Evolutionary conservation across 78 protist species (phyloP).

Genomic region (Trichosphaerium sp.): DNA sequence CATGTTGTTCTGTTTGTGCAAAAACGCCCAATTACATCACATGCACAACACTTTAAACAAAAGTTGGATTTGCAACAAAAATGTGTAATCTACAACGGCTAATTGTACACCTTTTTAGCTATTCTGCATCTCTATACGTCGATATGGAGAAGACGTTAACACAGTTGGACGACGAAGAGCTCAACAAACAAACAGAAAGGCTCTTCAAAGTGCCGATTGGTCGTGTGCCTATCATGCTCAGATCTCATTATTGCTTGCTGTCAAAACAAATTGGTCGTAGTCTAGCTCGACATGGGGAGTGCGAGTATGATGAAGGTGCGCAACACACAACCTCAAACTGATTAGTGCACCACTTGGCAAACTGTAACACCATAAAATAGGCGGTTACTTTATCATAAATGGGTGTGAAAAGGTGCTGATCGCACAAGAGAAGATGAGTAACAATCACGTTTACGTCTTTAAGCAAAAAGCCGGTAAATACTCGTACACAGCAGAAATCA

Average conservation of each 20-base stretch:
- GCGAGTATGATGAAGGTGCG: constrained; percentile 90
- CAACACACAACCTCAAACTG: background rate
- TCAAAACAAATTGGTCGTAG: constrained; percentile 14
- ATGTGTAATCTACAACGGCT: background rate
- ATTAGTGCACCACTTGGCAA: background rate
- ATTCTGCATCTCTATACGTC: constrained; percentile 51
- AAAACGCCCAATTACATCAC: background rate
- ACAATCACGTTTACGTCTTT: constrained; percentile 90
- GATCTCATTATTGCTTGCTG: constrained; percentile 82
- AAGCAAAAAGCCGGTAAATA: constrained; percentile 60
- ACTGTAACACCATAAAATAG: constrained; percentile 17
- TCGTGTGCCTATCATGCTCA: constrained; percentile 94
- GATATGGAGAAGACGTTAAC: constrained; percentile 24
- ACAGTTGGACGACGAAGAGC: background rate
- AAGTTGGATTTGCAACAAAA: background rate
- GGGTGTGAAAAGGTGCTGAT: constrained; percentile 96
- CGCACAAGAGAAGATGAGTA: constrained; percentile 95
- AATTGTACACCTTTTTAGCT: background rate
- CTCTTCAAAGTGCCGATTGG: constrained; percentile 44
- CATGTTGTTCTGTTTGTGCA: too few species aligned
- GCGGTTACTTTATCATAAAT: constrained; percentile 99
- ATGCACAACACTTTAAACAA: background rate
- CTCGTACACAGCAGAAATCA: constrained; percentile 78
- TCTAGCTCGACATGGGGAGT: constrained; percentile 81
- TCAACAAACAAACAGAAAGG: constrained; percentile 5